Evolutionary conservation across 169 alveolate genomes (phyloP).

Genomic region (Eimeria praecox): DNA sequence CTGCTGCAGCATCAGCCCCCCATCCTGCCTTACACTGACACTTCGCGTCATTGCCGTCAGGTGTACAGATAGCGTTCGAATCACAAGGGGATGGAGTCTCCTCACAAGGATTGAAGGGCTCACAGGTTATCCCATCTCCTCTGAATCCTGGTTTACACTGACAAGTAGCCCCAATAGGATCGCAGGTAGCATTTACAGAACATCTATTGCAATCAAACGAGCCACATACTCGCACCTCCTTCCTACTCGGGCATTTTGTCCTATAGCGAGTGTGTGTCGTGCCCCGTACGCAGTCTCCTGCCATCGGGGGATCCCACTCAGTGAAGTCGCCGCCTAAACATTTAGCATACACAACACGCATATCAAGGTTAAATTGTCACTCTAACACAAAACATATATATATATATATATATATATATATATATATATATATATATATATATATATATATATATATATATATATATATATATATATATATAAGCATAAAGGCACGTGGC

Average conservation of each 20-base stretch:
- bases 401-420: neutral
- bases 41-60: conserved; percentile 30
- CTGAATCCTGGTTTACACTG: conserved; percentile 70
- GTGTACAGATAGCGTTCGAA: conserved; percentile 67
- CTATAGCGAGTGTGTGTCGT: conserved; percentile 37
- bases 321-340: conserved; percentile 67
- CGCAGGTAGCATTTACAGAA: conserved; percentile 66
- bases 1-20: conserved; percentile 44
- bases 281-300: conserved; percentile 28
- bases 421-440: too few relatives aligned
- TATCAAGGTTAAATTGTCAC: too few relatives aligned
- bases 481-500: too few relatives aligned
- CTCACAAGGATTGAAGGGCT: conserved; percentile 73
- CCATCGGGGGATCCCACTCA: conserved; percentile 48
- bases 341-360: neutral
- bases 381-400: neutral
- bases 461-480: too few relatives aligned
- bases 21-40: conserved; percentile 77
- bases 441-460: too few relatives aligned
- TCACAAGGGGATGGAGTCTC: conserved; percentile 55
- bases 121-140: conserved; percentile 78
- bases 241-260: neutral
- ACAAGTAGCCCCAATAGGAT: conserved; percentile 11
- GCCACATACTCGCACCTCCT: conserved; percentile 74
- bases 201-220: conserved; percentile 56